phyloP scores from a whole-genome alignment of 495 filamentous ascomycete species.

The Xylaria grammica region DNA sequence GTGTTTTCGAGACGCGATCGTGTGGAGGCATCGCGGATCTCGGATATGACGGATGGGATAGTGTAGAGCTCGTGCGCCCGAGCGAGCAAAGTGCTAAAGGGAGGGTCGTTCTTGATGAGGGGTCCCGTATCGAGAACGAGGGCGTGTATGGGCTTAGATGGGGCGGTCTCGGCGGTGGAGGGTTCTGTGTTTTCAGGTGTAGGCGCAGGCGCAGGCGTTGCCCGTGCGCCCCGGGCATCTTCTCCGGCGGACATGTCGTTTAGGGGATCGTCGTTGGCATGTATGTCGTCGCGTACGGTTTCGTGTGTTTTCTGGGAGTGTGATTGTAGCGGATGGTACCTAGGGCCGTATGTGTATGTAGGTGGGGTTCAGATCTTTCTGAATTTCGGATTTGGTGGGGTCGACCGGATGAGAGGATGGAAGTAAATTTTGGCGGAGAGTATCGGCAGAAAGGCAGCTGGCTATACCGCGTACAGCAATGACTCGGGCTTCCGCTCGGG shows the following conservation, averaged over 20 bases:
- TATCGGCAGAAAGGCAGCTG: conserved; percentile 23
- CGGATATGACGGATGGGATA: conserved; percentile 81
- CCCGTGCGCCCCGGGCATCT: conserved; percentile 13
- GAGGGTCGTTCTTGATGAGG: conserved; percentile 85
- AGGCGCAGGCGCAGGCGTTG: neutral
- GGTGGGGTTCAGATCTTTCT: conserved; percentile 30
- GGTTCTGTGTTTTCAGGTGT: conserved; percentile 1
- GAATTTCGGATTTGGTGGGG: conserved; percentile 34
- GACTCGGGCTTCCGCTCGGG: no score
- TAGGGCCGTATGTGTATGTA: conserved; percentile 1
- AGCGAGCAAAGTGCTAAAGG: conserved; percentile 75
- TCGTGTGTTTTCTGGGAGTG: neutral
- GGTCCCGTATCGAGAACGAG: conserved; percentile 91
- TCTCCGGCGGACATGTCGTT: conserved; percentile 31
- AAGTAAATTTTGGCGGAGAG: conserved; percentile 35
- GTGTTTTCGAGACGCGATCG: conserved; percentile 79
- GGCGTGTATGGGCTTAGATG: conserved; percentile 72
- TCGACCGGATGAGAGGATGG: conserved; percentile 2
- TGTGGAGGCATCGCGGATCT: conserved; percentile 87
- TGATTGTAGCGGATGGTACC: neutral
- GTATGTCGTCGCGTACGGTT: no score
- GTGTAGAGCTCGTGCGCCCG: conserved; percentile 81
- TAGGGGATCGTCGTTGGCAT: neutral
- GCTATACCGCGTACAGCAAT: no score
- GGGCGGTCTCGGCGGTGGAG: conserved; percentile 16